Evolutionary conservation across 2,329 filamentous ascomycete genomes (phyloP).

Genomic region (Aspergillaceae sp.): DNA sequence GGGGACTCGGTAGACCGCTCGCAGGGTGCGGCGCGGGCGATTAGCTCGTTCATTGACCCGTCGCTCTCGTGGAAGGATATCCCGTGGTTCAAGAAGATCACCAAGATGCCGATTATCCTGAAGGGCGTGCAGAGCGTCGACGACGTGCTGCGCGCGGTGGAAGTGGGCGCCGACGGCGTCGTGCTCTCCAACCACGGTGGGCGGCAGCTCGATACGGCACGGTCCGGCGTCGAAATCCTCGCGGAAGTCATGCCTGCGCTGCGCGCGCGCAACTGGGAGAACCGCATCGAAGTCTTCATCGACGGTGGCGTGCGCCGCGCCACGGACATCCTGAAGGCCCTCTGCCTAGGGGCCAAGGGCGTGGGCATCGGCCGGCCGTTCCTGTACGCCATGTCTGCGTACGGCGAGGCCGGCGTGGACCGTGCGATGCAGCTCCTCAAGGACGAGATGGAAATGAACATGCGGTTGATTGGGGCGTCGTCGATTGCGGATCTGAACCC

Average conservation of each 20-base stretch:
- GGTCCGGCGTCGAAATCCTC: constrained; percentile 80
- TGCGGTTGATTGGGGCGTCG: constrained; percentile 80
- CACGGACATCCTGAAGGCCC: constrained; percentile 90
- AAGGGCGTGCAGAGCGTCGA: constrained; percentile 96
- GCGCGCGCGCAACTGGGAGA: constrained; percentile 61
- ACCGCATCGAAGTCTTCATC: constrained; percentile 76
- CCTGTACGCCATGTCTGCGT: constrained; percentile 90
- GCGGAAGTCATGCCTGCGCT: constrained; percentile 89
- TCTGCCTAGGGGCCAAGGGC: constrained; percentile 83
- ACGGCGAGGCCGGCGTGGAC: constrained; percentile 79
- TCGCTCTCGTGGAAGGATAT: constrained; percentile 89
- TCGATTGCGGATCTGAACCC: constrained; percentile 70
- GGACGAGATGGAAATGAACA: constrained; percentile 99
- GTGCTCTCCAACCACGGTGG: constrained; percentile 96
- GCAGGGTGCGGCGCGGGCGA: constrained; percentile 89
- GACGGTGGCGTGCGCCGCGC: constrained; percentile 85
- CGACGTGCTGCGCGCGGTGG: constrained; percentile 80
- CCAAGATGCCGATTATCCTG: constrained; percentile 87
- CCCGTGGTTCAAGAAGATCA: constrained; percentile 84
- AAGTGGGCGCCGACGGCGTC: constrained; percentile 74
- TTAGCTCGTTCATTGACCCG: constrained; percentile 95
- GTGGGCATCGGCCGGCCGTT: constrained; percentile 94
- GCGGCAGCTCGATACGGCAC: constrained; percentile 83
- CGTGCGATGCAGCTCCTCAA: constrained; percentile 85
- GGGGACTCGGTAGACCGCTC: constrained; percentile 69